These are phyloP conservation scores for Penicillium sp. DNA, from an alignment of 2,329 filamentous ascomycete genomes.

Conservation along the genomic window DNA sequence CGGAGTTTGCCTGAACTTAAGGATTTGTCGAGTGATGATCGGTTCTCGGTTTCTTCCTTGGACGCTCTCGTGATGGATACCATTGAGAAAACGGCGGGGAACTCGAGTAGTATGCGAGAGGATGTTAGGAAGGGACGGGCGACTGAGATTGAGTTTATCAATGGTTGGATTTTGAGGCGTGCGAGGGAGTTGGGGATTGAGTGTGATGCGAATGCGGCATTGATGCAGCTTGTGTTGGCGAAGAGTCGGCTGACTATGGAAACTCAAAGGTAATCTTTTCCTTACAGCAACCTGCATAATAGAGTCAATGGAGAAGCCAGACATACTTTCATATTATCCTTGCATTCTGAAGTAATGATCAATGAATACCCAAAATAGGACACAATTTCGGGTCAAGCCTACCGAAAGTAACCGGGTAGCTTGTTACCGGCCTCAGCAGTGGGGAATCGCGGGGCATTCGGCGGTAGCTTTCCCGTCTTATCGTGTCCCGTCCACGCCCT, in stretches of 20 bases:
- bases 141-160: slow-evolving; percentile 25
- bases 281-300: neutral
- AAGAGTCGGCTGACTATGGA: slow-evolving; percentile 10
- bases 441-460: neutral
- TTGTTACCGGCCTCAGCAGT: neutral
- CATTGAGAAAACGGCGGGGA: slow-evolving; percentile 21
- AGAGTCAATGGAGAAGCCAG: neutral
- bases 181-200: slow-evolving; percentile 18
- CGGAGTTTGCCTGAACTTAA: slow-evolving; percentile 13
- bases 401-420: neutral
- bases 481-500: neutral
- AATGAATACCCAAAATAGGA: neutral
- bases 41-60: slow-evolving; percentile 15
- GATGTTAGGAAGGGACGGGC: slow-evolving; percentile 19
- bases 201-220: slow-evolving; percentile 16
- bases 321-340: neutral
- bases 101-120: slow-evolving; percentile 27
- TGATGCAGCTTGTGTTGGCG: slow-evolving; percentile 22
- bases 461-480: neutral
- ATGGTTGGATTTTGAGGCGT: slow-evolving; percentile 22
- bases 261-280: too few species aligned
- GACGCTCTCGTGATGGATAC: slow-evolving; percentile 18
- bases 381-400: neutral
- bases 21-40: slow-evolving; percentile 5
- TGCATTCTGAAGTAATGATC: neutral